Conservation (phyloP, 805 yeast genomes). For the Starmerella apicola region DNA sequence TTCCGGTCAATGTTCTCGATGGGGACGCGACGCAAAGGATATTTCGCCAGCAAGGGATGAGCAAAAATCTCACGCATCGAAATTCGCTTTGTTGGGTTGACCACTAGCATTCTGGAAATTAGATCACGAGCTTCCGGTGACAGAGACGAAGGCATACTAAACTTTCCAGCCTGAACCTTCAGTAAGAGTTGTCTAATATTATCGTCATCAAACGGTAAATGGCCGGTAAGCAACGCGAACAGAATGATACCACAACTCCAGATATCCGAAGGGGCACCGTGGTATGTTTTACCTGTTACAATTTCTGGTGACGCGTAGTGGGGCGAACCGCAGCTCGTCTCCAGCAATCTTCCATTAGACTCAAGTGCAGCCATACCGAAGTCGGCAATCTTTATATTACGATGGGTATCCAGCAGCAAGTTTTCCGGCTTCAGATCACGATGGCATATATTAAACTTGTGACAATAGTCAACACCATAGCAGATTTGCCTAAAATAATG, state of each 20-base stretch:
- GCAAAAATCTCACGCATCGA: slow-evolving; percentile 58
- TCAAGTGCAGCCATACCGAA: slow-evolving; percentile 99
- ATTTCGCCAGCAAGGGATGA: slow-evolving; percentile 74
- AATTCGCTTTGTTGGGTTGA: slow-evolving; percentile 71
- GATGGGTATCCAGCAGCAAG: slow-evolving; percentile 62
- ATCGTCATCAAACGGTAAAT: slow-evolving; percentile 93
- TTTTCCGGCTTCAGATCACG: slow-evolving; percentile 80
- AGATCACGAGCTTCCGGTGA: slow-evolving; percentile 80
- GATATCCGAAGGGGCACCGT: slow-evolving; percentile 92
- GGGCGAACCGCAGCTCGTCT: slow-evolving; percentile 96
- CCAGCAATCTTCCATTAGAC: slow-evolving; percentile 63
- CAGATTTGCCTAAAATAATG: slow-evolving; percentile 79
- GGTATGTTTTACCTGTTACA: slow-evolving; percentile 87
- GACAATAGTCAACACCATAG: slow-evolving; percentile 72
- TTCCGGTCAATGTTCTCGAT: slow-evolving; percentile 13
- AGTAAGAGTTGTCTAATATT: slow-evolving; percentile 74
- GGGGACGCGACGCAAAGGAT: slow-evolving; percentile 28
- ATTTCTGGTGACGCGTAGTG: slow-evolving; percentile 98
- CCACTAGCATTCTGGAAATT: slow-evolving; percentile 65
- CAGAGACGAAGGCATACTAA: slow-evolving; percentile 66
- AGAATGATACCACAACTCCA: slow-evolving; percentile 97
- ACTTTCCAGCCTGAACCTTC: slow-evolving; percentile 85
- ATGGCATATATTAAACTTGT: slow-evolving; percentile 76
- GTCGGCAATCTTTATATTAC: slow-evolving; percentile 91
- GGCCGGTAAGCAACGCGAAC: slow-evolving; percentile 88